These are phyloP conservation scores for Coelastrella sp. DNA, from an alignment of 139 green algal species.

Conservation along the genomic window DNA sequence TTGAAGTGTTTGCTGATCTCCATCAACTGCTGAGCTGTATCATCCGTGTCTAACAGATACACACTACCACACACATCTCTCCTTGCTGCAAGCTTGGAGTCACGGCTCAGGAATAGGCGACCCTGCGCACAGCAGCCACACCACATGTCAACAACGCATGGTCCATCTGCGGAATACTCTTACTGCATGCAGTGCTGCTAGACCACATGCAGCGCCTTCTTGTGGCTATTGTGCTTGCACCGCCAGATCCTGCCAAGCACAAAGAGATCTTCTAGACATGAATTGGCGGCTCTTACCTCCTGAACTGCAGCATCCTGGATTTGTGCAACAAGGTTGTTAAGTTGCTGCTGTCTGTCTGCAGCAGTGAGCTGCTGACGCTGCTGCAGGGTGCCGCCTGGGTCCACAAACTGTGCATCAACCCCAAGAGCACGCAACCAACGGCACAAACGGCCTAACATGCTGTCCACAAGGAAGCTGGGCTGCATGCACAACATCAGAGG, in stretches of 20 bases:
- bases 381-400: slow-evolving; percentile 17
- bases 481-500: background rate
- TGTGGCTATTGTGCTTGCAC: background rate
- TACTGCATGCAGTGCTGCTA: background rate
- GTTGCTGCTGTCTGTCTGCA: background rate
- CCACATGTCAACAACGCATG: background rate
- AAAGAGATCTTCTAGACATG: background rate
- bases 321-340: background rate
- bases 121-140: slow-evolving; percentile 33
- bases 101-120: slow-evolving; percentile 68
- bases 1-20: slow-evolving; percentile 64
- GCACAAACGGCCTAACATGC: slow-evolving; percentile 68
- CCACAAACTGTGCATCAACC: slow-evolving; percentile 59
- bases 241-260: background rate
- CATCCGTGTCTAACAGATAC: slow-evolving; percentile 55
- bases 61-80: slow-evolving; percentile 53
- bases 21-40: slow-evolving; percentile 56
- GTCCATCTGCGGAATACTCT: background rate
- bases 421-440: slow-evolving; percentile 70
- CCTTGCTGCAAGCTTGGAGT: slow-evolving; percentile 56
- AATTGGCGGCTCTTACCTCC: background rate
- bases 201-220: background rate
- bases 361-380: slow-evolving; percentile 12
- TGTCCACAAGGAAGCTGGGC: slow-evolving; percentile 65
- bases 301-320: slow-evolving; percentile 26